Evolutionary conservation across 345 rosid genomes (phyloP), one percentile per base, ranked within the genome.

Genomic region (Balakata baccata): DNA sequence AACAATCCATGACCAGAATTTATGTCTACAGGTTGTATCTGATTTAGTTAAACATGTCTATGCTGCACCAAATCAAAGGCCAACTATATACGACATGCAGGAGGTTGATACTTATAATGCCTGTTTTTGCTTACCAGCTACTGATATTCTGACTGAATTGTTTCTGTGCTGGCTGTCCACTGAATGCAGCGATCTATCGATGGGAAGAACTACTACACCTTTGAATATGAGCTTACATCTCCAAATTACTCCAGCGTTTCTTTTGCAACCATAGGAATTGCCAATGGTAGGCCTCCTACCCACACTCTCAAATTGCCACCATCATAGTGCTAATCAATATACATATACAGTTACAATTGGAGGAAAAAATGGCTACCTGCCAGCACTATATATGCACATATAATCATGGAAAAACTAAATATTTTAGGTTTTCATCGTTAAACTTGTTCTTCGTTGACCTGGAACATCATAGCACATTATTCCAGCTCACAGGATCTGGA

Each of bases 121-220:
- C 37, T 29, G 14, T n/a, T 54, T 11, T 3, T 23, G n/a, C 6
- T 54, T 0, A 54, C 20, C 59, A 54, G 59, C 23, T 18, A 59
- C 41, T 20, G 23, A 43, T 20, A 11, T 16, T 43, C 14, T 41
- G 12, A 29, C 58, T 53, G 54, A 66, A 10, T 12, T 50, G 11
- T 10, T 5, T 13, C 17, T 68, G 43, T 4, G 68, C 34, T 50
- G 51, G 16, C 13, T 20, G 16, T 65, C 6, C 13, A 13, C 68
- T 38, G 60, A 70, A 64, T 80, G 88, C 90, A 94, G 98, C 79
- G 86, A 74, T 77, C 80, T 41, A 79, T 75, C 9, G 92, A 90
- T 71, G 98, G 92, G 70, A 90, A 76, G 72, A 92, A 74, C 84
- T 89, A 92, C 65, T 94, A 90, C 84, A 86, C 89, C 23, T 86